phyloP scores from a whole-genome alignment of 2,329 filamentous ascomycete species.

The Ophiostoma pallidulum region DNA sequence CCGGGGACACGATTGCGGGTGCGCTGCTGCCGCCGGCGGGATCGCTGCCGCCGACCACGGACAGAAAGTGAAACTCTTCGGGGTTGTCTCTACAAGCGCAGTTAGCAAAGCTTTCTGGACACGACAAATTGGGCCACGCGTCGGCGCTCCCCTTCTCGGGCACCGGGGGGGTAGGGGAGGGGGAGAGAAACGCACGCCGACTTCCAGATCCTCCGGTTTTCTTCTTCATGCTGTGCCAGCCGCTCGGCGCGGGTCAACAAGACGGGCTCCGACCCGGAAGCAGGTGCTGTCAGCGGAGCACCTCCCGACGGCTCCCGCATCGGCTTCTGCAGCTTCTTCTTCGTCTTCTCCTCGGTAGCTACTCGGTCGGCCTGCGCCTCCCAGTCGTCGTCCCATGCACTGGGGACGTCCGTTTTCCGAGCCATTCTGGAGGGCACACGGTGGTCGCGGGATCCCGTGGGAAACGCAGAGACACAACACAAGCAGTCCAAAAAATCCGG shows the following conservation, averaged over 20 bases:
- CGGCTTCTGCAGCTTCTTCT: neutral
- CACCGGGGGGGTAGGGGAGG: neutral
- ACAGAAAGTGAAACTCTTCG: slow-evolving; percentile 65
- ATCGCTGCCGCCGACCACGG: slow-evolving; percentile 17
- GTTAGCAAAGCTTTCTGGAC: no score
- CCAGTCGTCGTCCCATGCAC: slow-evolving; percentile 93
- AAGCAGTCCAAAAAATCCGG: no score
- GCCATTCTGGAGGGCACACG: no score
- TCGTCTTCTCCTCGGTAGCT: slow-evolving; percentile 24
- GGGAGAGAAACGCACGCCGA: slow-evolving; percentile 55
- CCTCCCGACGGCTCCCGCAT: neutral
- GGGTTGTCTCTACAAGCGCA: slow-evolving; percentile 54
- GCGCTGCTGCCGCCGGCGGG: slow-evolving; percentile 22
- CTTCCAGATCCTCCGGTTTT: slow-evolving; percentile 81
- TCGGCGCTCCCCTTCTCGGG: no score
- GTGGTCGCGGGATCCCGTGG: no score
- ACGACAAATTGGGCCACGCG: no score
- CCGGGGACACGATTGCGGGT: slow-evolving; percentile 43
- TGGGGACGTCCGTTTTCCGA: slow-evolving; percentile 43
- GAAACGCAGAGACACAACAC: no score
- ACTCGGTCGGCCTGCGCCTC: slow-evolving; percentile 60
- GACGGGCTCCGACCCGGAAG: slow-evolving; percentile 22
- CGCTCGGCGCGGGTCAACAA: slow-evolving; percentile 64
- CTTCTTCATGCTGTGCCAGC: slow-evolving; percentile 68
- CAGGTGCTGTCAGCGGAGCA: neutral